Percentiles rank a stretch among this genome's conserved stretches.
Evolutionary conservation across 345 rosid species (phyloP).

Genomic region (Populus nigra): DNA sequence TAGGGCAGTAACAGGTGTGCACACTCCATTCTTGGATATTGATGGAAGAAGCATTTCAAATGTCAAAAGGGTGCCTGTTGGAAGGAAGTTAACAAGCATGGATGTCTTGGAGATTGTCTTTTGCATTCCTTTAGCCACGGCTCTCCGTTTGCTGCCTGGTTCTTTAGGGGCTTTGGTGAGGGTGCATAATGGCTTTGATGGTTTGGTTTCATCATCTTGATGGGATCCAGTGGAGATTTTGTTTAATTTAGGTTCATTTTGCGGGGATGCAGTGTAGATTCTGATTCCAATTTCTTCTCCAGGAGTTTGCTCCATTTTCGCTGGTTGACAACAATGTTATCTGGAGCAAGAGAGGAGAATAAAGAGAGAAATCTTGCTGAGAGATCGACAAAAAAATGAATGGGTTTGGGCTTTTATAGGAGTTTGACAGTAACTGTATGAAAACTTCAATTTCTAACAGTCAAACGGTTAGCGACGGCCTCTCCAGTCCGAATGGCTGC

Average conservation of each 20-base stretch:
- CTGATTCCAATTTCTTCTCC: slow-evolving; percentile 52
- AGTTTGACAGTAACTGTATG: neutral
- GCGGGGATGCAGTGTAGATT: slow-evolving; percentile 54
- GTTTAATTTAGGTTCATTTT: slow-evolving; percentile 9
- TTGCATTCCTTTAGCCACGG: slow-evolving; percentile 67
- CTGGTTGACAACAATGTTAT: neutral
- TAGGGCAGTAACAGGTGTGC: slow-evolving; percentile 49
- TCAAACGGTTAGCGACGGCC: neutral
- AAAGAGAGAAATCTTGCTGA: neutral
- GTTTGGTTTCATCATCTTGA: neutral
- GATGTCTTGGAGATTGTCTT: slow-evolving; percentile 71
- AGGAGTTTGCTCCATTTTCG: slow-evolving; percentile 50
- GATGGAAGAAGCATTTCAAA: slow-evolving; percentile 82
- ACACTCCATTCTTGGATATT: slow-evolving; percentile 49
- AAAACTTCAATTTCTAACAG: neutral
- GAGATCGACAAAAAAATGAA: neutral
- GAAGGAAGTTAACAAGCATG: slow-evolving; percentile 65
- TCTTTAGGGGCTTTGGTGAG: slow-evolving; percentile 14
- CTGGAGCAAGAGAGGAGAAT: neutral
- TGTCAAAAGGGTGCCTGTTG: slow-evolving; percentile 75
- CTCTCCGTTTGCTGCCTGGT: slow-evolving; percentile 47
- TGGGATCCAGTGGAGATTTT: neutral
- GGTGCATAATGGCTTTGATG: neutral
- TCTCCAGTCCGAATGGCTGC: neutral
- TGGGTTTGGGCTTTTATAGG: neutral